Percentiles rank a stretch among this genome's conserved stretches.
These are phyloP conservation scores for Penicillium sp. DNA, from an alignment of 2,329 filamentous ascomycete species.

Conservation along the genomic window DNA sequence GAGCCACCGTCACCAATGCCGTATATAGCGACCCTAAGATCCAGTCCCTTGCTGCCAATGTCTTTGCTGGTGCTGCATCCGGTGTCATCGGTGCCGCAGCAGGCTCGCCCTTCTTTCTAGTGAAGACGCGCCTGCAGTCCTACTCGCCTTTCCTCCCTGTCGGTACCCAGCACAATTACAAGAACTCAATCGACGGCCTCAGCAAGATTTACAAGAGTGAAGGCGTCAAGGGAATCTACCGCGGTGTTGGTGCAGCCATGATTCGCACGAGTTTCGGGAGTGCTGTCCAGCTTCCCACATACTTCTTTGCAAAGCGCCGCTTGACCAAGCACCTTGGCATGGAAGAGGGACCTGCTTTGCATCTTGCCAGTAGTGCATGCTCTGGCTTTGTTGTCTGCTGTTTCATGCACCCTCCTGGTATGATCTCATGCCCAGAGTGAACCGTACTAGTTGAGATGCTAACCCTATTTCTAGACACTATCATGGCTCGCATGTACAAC, in stretches of 20 bases:
- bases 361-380: slow-evolving; percentile 81
- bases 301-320: slow-evolving; percentile 93
- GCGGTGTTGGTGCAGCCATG: slow-evolving; percentile 90
- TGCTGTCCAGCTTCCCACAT: slow-evolving; percentile 93
- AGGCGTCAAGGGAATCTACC: slow-evolving; percentile 78
- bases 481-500: slow-evolving; percentile 99
- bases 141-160: slow-evolving; percentile 90
- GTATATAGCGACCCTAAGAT: slow-evolving; percentile 70
- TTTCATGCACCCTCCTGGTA: slow-evolving; percentile 95
- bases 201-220: slow-evolving; percentile 73
- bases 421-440: slow-evolving; percentile 26
- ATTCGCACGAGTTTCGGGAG: slow-evolving; percentile 93
- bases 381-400: slow-evolving; percentile 96
- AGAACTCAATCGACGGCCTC: slow-evolving; percentile 79
- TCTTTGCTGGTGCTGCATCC: slow-evolving; percentile 84
- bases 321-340: slow-evolving; percentile 79
- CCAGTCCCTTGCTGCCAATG: slow-evolving; percentile 86
- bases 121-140: slow-evolving; percentile 94
- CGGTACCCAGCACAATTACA: slow-evolving; percentile 93
- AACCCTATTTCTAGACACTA: slow-evolving; percentile 64
- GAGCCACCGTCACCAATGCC: slow-evolving; percentile 65
- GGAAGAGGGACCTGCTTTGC: slow-evolving; percentile 84
- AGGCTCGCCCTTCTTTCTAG: slow-evolving; percentile 93
- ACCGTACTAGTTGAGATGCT: not conserved
- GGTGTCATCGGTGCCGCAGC: slow-evolving; percentile 90